A percentile compares a stretch with the other conserved stretches of the same genome.
phyloP scores from a whole-genome alignment of 2,329 filamentous ascomycete species.

The Grosmannia huntii region DNA sequence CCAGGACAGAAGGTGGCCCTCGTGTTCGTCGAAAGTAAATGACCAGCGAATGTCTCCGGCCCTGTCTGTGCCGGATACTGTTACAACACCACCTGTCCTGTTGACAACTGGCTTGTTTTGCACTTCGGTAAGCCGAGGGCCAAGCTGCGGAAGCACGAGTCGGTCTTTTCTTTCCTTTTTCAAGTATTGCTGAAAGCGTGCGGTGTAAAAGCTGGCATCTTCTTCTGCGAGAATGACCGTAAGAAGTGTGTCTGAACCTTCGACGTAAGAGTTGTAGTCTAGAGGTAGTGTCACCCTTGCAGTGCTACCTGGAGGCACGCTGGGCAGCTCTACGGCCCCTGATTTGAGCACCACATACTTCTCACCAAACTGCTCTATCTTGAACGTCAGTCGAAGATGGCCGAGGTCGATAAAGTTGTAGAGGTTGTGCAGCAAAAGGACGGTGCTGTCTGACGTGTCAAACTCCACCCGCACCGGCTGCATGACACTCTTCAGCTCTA shows the following conservation, averaged over 20 bases:
- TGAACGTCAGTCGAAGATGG: conserved; percentile 29
- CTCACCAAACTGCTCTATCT: conserved; percentile 28
- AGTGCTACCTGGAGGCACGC: conserved; percentile 24
- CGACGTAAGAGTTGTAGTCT: conserved; percentile 29
- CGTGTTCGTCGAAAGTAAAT: conserved; percentile 31
- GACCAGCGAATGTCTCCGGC: conserved; percentile 14
- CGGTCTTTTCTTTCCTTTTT: conserved; percentile 14
- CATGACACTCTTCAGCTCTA: conserved; percentile 44
- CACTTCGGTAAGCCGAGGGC: conserved; percentile 10
- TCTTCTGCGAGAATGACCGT: background rate
- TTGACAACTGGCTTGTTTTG: conserved; percentile 13
- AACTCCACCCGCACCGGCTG: conserved; percentile 31
- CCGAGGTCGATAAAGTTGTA: conserved; percentile 35
- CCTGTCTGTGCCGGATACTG: conserved; percentile 11
- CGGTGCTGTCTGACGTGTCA: background rate
- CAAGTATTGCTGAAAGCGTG: conserved; percentile 37
- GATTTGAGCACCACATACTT: conserved; percentile 24
- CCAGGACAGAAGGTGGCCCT: conserved; percentile 32
- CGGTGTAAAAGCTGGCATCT: conserved; percentile 35
- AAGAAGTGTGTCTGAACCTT: conserved; percentile 2
- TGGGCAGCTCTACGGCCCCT: conserved; percentile 27
- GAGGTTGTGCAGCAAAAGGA: conserved; percentile 27
- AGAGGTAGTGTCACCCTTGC: conserved; percentile 21
- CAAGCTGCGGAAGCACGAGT: conserved; percentile 9
- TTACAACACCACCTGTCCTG: background rate